A percentile compares a stretch with the other conserved stretches of the same genome.
Evolutionary conservation across 2,329 filamentous ascomycete genomes (phyloP).

Genomic region (Phialophora expanda): DNA sequence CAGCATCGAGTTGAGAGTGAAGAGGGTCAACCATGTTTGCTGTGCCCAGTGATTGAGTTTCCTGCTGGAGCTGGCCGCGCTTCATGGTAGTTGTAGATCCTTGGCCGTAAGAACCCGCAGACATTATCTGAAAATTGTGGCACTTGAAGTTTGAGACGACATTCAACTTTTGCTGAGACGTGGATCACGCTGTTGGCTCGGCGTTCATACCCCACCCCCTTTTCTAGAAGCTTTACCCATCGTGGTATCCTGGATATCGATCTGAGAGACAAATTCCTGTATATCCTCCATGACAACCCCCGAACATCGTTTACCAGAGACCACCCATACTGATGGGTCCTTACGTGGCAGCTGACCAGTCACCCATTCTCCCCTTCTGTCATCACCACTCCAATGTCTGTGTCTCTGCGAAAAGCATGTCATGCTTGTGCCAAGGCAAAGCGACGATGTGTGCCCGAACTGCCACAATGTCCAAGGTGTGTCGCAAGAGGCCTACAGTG

Average conservation of each 20-base stretch:
- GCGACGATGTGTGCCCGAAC: constrained; percentile 60
- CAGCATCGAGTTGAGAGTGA: too few species aligned
- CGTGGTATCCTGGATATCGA: neutral
- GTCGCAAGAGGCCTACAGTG: constrained; percentile 56
- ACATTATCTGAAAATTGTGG: neutral
- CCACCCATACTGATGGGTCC: too few species aligned
- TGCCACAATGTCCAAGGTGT: constrained; percentile 61
- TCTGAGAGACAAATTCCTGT: neutral
- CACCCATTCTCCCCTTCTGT: neutral
- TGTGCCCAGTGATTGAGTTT: too few species aligned
- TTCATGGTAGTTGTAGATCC: neutral
- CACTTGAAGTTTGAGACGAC: neutral
- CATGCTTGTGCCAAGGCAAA: constrained; percentile 63
- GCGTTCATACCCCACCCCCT: neutral
- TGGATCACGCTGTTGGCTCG: neutral
- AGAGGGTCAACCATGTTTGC: too few species aligned
- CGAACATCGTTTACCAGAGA: too few species aligned
- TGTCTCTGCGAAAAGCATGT: constrained; percentile 59
- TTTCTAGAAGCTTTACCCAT: too few species aligned
- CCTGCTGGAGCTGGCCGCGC: too few species aligned
- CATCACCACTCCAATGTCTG: constrained; percentile 17
- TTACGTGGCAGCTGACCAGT: too few species aligned
- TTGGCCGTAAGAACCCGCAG: neutral
- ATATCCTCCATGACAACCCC: too few species aligned
- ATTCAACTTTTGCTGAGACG: neutral